Evolutionary conservation across 208 protist genomes (phyloP).

Genomic region (Leishmania braziliensis): DNA sequence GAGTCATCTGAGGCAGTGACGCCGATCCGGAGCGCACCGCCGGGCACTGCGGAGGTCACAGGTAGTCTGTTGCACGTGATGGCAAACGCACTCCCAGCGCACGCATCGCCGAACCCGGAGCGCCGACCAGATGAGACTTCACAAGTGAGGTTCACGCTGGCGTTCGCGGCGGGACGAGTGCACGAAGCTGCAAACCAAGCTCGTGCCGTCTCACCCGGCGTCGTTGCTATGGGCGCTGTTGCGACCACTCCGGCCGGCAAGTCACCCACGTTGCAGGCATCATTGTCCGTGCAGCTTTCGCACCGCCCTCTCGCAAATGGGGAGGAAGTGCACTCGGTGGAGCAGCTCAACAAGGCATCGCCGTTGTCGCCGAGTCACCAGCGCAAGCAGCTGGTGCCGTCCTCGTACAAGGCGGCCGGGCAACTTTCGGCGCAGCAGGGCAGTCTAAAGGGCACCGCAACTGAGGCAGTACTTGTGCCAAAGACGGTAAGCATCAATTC

Average conservation of each 20-base stretch:
- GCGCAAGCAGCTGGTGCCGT: background rate
- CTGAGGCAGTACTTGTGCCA: background rate
- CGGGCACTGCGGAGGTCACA: background rate
- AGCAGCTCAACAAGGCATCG: background rate
- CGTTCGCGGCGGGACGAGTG: background rate
- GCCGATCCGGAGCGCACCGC: background rate
- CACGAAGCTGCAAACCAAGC: constrained; percentile 6
- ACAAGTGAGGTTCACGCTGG: background rate
- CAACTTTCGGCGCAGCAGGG: background rate
- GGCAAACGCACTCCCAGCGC: background rate
- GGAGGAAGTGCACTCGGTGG: background rate
- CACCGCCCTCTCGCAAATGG: constrained; percentile 3
- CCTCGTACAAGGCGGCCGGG: background rate
- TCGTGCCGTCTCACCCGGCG: background rate
- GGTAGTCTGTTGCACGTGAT: background rate
- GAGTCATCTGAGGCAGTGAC: too few relatives aligned
- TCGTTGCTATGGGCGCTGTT: background rate
- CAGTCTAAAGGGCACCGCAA: background rate
- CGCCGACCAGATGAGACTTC: background rate
- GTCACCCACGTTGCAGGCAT: background rate
- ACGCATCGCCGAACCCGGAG: background rate
- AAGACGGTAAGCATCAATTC: background rate
- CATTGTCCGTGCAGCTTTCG: background rate
- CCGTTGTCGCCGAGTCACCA: background rate
- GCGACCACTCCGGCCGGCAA: background rate